Conservation (phyloP, 257 asterid species). For the Vinca minor region DNA sequence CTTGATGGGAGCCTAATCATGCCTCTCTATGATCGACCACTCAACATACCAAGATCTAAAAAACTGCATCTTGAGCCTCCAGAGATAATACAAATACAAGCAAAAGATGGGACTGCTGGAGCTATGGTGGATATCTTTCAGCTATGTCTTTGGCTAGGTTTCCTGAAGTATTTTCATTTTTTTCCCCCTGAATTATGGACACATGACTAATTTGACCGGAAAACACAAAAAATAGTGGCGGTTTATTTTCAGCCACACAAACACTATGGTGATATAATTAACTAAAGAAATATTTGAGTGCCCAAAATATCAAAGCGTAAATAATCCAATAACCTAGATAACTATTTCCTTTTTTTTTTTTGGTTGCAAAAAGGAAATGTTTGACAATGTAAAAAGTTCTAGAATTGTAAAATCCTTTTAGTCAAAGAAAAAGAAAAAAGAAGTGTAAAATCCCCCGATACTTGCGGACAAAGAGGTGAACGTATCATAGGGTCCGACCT, state of each 20-base stretch:
- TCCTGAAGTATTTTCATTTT: conserved; percentile 60
- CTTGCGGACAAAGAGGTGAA: background rate
- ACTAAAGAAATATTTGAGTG: no score
- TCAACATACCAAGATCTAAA: conserved; percentile 34
- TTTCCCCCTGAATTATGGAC: no score
- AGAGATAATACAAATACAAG: conserved; percentile 49
- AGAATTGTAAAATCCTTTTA: no score
- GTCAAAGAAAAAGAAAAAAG: background rate
- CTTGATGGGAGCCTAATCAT: conserved; percentile 52
- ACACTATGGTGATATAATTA: no score
- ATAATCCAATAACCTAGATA: no score
- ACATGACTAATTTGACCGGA: no score
- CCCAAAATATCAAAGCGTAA: no score
- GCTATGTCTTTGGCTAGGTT: conserved; percentile 62
- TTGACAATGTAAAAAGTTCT: no score
- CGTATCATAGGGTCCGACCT: background rate
- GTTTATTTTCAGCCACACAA: no score
- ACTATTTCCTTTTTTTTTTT: no score
- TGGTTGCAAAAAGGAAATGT: no score
- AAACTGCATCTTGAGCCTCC: conserved; percentile 64
- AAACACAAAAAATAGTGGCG: no score
- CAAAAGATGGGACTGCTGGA: conserved; percentile 81
- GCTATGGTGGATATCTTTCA: conserved; percentile 93
- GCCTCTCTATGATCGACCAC: conserved; percentile 53
- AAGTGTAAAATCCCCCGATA: background rate